Evolutionary conservation across 306 rosid genomes (phyloP), one percentile per base, ranked within the genome.

Genomic region (Lathyrus sativus): DNA sequence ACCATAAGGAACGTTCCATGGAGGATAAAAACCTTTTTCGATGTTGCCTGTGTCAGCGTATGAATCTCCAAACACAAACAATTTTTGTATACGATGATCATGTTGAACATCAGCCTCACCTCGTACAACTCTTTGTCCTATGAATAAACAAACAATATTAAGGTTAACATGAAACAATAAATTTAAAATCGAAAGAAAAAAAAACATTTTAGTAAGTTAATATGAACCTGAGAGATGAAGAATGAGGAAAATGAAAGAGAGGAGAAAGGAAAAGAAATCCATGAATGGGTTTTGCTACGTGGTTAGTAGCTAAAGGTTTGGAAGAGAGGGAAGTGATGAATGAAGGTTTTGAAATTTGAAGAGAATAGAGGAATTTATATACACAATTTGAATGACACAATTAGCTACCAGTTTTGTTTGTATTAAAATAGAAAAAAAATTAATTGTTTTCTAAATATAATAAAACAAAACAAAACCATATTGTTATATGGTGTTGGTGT

Each of bases 1-100:
- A 7, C 86, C 86, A 8, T 82, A 82, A 35, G 86, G 86, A 11
- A 72, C n/a, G 37, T 79, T 79, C 86, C 86, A 76, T 4, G 80
- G 73, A 17, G 12, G 72, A 5, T 79, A 31, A 0, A 67, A 11
- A 0, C 65, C 31, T 68, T 18, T 76, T 13, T 14, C 67, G 9
- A 72, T 56, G 81, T 82, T 82, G 11, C 86, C 86, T 0, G 84
- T 82, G 70, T 82, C 86, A 1, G 74, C 84, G 65, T 82, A 82
- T 0, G 86, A 82, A 57, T 82, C 86, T 0, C 86, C 86, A 18
- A 82, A 82, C 50, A 82, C 84, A 38, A 79, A 79, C 55, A 82
- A 29, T 65, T 68, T 76, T 29, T 14, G 63, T 28, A 65, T 26
- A 2, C 7, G 39, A 10, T 39, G 10, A 6, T 62, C 18, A 3